Conservation (phyloP, 164 flowering plant species). For the Tinospora cordifolia region DNA sequence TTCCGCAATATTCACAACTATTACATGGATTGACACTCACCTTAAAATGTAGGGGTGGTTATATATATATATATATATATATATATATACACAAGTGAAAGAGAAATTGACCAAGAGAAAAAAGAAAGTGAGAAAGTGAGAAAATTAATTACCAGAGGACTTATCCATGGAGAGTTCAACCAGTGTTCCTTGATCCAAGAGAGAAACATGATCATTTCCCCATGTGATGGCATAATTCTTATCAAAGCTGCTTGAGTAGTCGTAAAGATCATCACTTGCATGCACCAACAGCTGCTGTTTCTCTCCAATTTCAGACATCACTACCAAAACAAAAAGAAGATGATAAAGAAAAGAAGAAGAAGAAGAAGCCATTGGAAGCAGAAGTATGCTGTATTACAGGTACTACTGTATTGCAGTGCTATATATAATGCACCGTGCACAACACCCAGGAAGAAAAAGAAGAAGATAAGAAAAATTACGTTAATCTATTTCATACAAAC, state of each 20-base stretch:
- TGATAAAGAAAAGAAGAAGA: not conserved
- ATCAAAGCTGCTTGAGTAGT: constrained; percentile 21
- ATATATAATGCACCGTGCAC: no score
- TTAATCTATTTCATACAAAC: no score
- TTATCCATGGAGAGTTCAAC: constrained; percentile 45
- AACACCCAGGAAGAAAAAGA: no score
- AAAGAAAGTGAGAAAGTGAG: not conserved
- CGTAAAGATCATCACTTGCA: not conserved
- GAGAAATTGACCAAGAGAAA: not conserved
- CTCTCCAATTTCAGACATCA: not conserved
- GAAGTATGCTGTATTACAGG: not conserved
- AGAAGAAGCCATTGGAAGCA: not conserved
- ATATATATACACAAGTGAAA: no score
- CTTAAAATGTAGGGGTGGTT: no score
- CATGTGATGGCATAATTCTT: constrained; percentile 31
- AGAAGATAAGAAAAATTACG: no score
- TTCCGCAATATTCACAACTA: no score
- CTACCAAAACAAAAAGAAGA: not conserved
- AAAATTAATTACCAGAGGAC: constrained; percentile 25
- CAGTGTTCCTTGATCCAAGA: constrained; percentile 28
- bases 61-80: no score
- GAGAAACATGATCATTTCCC: constrained; percentile 35
- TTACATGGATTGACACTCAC: no score
- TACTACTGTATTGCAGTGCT: no score
- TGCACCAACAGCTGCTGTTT: not conserved